phyloP scores from a whole-genome alignment of 352 stramenopile species.

The Phytophthora sojae region DNA sequence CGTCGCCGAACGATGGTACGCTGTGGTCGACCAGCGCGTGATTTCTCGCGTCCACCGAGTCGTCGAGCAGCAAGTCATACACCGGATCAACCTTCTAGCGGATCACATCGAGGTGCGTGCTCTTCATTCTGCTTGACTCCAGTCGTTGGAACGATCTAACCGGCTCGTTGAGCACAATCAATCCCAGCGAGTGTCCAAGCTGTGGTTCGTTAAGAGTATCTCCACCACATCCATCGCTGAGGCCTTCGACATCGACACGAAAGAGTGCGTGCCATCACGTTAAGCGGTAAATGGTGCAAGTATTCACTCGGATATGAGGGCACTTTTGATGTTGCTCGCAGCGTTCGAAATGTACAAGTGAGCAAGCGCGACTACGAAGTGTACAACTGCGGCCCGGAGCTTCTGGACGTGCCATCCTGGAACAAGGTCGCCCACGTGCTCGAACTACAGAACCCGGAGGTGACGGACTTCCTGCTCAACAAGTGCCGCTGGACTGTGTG shows the following conservation, averaged over 20 bases:
- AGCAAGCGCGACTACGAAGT: constrained; percentile 62
- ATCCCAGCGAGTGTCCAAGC: constrained; percentile 43
- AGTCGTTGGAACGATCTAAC: no score
- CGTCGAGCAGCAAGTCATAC: constrained; percentile 64
- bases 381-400: constrained; percentile 58
- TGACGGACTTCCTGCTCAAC: constrained; percentile 47
- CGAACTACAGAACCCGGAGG: constrained; percentile 40
- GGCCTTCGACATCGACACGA: constrained; percentile 56
- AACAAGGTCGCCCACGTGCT: constrained; percentile 41
- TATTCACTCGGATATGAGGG: not conserved
- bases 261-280: constrained; percentile 47
- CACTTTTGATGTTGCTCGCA: constrained; percentile 18
- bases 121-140: no score
- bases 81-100: constrained; percentile 44
- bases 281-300: not conserved
- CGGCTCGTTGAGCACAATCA: no score
- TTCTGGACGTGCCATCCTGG: constrained; percentile 56
- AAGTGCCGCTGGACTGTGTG: constrained; percentile 62
- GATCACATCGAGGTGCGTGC: constrained; percentile 56
- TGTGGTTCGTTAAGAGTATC: constrained; percentile 71
- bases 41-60: constrained; percentile 50
- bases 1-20: constrained; percentile 52
- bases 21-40: constrained; percentile 65
- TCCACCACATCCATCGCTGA: constrained; percentile 63
- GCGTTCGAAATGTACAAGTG: constrained; percentile 59